These are phyloP conservation scores for Amyloporia xantha DNA, from an alignment of 768 basidiomycete species.

Conservation along the genomic window DNA sequence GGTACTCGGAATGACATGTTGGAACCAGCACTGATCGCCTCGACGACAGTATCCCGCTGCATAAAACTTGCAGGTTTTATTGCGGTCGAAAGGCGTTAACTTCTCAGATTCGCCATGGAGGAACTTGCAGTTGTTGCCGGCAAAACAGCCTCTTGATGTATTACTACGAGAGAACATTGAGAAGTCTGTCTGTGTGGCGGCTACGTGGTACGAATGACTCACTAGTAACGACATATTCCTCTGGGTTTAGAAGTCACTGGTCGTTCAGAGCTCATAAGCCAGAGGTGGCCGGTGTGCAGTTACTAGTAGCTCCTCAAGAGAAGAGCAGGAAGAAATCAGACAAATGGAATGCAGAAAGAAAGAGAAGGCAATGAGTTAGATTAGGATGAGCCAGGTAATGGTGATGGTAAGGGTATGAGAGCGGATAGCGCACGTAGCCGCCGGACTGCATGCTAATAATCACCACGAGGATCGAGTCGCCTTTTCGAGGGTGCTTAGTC, in stretches of 20 bases:
- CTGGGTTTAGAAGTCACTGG: conserved; percentile 66
- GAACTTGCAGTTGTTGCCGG: conserved; percentile 69
- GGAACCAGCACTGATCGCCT: conserved; percentile 73
- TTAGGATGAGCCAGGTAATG: not conserved
- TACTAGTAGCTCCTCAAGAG: conserved; percentile 4
- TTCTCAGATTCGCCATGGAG: conserved; percentile 47
- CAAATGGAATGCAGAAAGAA: not conserved
- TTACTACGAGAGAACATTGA: conserved; percentile 15
- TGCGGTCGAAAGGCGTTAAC: conserved; percentile 64
- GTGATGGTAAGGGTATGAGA: not conserved
- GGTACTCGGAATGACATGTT: conserved; percentile 36
- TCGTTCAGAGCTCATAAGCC: conserved; percentile 27
- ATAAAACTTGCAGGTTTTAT: conserved; percentile 64
- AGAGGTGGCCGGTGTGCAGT: not conserved
- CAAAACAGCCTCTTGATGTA: conserved; percentile 60
- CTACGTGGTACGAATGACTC: no score
- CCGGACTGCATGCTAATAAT: no score
- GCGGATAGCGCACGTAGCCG: not conserved
- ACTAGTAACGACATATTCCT: conserved; percentile 65
- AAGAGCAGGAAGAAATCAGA: not conserved
- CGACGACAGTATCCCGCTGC: conserved; percentile 62
- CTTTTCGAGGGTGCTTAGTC: not conserved
- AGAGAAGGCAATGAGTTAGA: not conserved
- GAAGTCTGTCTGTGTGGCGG: no score
- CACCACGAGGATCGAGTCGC: no score